Conservation (phyloP, 2,329 filamentous ascomycete genomes). For the Verticillium longisporum region DNA sequence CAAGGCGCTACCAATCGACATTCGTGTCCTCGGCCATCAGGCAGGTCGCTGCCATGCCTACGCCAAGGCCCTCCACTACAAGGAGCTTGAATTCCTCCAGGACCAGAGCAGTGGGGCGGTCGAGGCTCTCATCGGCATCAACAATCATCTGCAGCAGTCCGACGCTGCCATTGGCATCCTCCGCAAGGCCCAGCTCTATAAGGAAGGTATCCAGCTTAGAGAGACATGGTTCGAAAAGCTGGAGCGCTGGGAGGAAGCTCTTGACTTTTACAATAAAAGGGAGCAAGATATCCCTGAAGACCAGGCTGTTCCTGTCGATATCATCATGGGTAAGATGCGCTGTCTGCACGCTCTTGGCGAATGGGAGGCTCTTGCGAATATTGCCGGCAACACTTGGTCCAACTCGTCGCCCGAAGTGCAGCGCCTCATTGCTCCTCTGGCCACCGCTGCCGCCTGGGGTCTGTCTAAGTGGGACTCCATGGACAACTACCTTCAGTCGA, state of each 20-base stretch:
- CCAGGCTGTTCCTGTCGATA: slow-evolving; percentile 67
- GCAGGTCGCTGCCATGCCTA: slow-evolving; percentile 96
- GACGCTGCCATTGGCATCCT: slow-evolving; percentile 98
- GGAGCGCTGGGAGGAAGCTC: slow-evolving; percentile 94
- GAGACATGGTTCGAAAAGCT: slow-evolving; percentile 99
- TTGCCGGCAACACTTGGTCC: slow-evolving; percentile 91
- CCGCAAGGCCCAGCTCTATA: slow-evolving; percentile 90
- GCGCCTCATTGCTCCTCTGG: slow-evolving; percentile 83
- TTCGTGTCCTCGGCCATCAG: slow-evolving; percentile 87
- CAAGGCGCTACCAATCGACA: slow-evolving; percentile 95
- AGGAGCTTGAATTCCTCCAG: slow-evolving; percentile 95
- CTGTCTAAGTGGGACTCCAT: slow-evolving; percentile 96
- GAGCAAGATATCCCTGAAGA: slow-evolving; percentile 61
- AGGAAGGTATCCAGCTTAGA: slow-evolving; percentile 85
- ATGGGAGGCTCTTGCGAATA: slow-evolving; percentile 85
- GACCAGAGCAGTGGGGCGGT: slow-evolving; percentile 95
- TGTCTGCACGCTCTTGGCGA: slow-evolving; percentile 95
- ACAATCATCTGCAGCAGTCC: slow-evolving; percentile 97
- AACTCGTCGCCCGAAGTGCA: slow-evolving; percentile 83
- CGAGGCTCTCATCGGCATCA: slow-evolving; percentile 97
- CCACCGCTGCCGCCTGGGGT: slow-evolving; percentile 94
- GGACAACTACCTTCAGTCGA: slow-evolving; percentile 92
- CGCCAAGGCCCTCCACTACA: slow-evolving; percentile 97
- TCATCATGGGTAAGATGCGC: slow-evolving; percentile 99
- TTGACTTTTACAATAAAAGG: slow-evolving; percentile 84